phyloP scores from a whole-genome alignment of 495 filamentous ascomycete species.

The Annulohypoxylon nitens region DNA sequence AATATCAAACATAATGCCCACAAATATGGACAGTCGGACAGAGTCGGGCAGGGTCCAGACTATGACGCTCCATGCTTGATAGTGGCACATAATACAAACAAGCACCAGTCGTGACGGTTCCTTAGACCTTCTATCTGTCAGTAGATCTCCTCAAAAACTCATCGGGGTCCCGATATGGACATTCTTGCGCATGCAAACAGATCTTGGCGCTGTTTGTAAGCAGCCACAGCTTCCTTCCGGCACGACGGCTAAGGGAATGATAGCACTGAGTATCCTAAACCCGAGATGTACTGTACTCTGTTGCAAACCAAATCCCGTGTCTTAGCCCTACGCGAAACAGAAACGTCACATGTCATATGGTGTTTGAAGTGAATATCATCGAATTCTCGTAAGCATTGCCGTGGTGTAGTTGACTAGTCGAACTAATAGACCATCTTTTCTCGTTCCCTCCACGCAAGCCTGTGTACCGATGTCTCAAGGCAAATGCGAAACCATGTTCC shows the following conservation, averaged over 20 bases:
- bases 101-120: no score
- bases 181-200: not conserved
- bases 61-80: no score
- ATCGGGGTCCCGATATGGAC: not conserved
- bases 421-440: constrained; percentile 33
- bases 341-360: constrained; percentile 26
- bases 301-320: not conserved
- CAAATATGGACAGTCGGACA: not conserved
- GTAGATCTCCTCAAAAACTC: not conserved
- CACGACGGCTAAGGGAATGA: not conserved
- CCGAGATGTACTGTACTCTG: not conserved
- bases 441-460: constrained; percentile 39
- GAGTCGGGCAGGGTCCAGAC: not conserved
- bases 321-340: not conserved
- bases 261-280: not conserved
- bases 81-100: not conserved
- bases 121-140: not conserved
- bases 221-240: not conserved
- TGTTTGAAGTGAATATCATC: constrained; percentile 27
- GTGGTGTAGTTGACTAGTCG: constrained; percentile 46
- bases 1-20: not conserved
- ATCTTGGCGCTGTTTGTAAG: not conserved
- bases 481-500: constrained; percentile 46
- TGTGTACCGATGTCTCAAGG: constrained; percentile 40
- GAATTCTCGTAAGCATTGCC: constrained; percentile 47